Percentiles rank a stretch among this genome's conserved stretches.
These are phyloP conservation scores for Flaveria bidentis DNA, from an alignment of 129 eudicot genomes.

Conservation along the genomic window DNA sequence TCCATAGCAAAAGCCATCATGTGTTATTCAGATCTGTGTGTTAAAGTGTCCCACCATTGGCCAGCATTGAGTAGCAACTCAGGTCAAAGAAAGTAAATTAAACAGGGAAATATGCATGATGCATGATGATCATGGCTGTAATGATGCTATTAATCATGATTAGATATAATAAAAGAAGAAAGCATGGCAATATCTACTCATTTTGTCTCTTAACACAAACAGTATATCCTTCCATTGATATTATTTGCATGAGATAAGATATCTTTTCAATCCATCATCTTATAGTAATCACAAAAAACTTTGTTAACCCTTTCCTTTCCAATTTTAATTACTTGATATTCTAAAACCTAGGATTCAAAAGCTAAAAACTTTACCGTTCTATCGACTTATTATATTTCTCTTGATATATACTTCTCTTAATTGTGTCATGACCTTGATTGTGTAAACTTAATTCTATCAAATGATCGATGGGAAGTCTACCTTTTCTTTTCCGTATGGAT, in stretches of 20 bases:
- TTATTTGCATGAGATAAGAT: slow-evolving; percentile 39
- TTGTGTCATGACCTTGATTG: not conserved
- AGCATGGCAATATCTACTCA: slow-evolving; percentile 44
- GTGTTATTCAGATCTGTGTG: slow-evolving; percentile 36
- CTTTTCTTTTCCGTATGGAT: not conserved
- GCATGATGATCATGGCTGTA: slow-evolving; percentile 36
- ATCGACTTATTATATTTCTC: not conserved
- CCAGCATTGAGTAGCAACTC: slow-evolving; percentile 39
- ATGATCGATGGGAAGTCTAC: not conserved
- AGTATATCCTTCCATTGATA: slow-evolving; percentile 23
- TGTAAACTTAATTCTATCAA: not conserved
- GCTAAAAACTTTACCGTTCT: not conserved
- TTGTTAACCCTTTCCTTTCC: slow-evolving; percentile 7
- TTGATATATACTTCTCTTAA: not conserved
- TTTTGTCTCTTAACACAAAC: slow-evolving; percentile 37
- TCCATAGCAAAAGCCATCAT: slow-evolving; percentile 37
- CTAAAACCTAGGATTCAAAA: slow-evolving; percentile 3
- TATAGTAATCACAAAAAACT: slow-evolving; percentile 29
- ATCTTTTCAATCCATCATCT: slow-evolving; percentile 25
- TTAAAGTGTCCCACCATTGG: slow-evolving; percentile 43
- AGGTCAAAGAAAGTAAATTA: slow-evolving; percentile 32
- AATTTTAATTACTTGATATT: not conserved
- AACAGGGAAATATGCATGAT: slow-evolving; percentile 36
- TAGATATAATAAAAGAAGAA: slow-evolving; percentile 42
- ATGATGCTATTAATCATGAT: slow-evolving; percentile 39